phyloP scores from a whole-genome alignment of 768 basidiomycete species.

The Rhizopogon roseolus region DNA sequence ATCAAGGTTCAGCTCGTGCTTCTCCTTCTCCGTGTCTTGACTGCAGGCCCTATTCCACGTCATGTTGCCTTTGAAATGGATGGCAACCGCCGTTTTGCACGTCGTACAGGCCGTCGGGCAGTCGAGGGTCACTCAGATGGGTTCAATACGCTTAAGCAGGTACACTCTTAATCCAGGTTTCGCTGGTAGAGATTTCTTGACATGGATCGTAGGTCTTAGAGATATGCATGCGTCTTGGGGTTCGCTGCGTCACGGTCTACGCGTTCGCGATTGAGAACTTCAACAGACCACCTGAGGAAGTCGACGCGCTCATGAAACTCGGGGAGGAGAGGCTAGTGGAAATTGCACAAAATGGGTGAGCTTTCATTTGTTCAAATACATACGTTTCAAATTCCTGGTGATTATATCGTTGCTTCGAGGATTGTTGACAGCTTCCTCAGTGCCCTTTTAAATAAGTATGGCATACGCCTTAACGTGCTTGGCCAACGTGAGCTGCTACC shows the following conservation, averaged over 20 bases:
- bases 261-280: constrained; percentile 99
- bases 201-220: constrained; percentile 64
- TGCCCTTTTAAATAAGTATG: constrained; percentile 40
- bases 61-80: constrained; percentile 98
- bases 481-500: constrained; percentile 79
- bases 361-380: constrained; percentile 1
- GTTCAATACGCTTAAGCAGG: constrained; percentile 73
- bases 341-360: constrained; percentile 77
- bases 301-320: constrained; percentile 82
- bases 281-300: constrained; percentile 80
- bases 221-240: constrained; percentile 73
- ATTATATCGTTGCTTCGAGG: background rate
- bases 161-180: constrained; percentile 32
- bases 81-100: constrained; percentile 89
- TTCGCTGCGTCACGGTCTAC: constrained; percentile 88
- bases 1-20: constrained; percentile 25
- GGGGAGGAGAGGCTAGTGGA: constrained; percentile 76
- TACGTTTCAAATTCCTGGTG: no score
- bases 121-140: constrained; percentile 82
- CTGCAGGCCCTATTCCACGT: constrained; percentile 78
- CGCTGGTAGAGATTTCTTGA: background rate
- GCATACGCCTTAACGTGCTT: constrained; percentile 79
- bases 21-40: constrained; percentile 60
- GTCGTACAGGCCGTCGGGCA: constrained; percentile 58
- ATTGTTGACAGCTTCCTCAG: background rate